Base-by-base conservation (phyloP, 176 grass and related monocot genomes). In the Calamus simplicifolius region DNA sequence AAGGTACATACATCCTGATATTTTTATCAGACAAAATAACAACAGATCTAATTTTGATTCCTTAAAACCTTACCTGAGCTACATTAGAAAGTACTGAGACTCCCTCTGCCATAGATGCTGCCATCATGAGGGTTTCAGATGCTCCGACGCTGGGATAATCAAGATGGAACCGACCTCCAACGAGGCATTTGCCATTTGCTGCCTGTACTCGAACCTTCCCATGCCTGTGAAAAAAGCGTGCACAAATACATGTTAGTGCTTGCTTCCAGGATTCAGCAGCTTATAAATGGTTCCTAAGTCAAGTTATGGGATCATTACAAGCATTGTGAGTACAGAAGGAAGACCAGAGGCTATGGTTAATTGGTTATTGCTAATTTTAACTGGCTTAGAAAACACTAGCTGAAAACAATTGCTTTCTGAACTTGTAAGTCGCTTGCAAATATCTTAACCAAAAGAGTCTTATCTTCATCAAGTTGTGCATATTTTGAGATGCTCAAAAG, bases 81-180 rank as follows among this genome's bases (percentile, higher is more conserved):
- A 56, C 65, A 28, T 68, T 68, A 5, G 65, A 54, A 29, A 68
- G 52, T 31, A 68, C 52, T 25, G 65, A 54, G 4, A 55, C 52
- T 19, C 65, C 65, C 16, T 56, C 65, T 35, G 65, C 65, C 65
- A 68, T 35, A 21, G 65, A 54, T 56, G 65, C 65, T 6, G 65
- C 65, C 65, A 56, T 68, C 52, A 68, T 68, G 4, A 68, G 65
- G 17, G 65, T 68, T 56, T 68, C 52, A 4, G 50, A 56, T 16
- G 65, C 65, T 56, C 65, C 65, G 3, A 68, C 65, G 16, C 65
- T 68, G 8, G 65, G 65, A 35, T 56, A 68, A 68, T 68, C 65
- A 43, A 68, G 65, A 56, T 55, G 52, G 18, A 68, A 68, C 15
- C 13, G 50, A 31, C 65, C 27, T 68, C 65, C 65, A 17, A 56